phyloP scores from a whole-genome alignment of 2,329 filamentous ascomycete species.

The Magnaporthiopsis rhizophila region DNA sequence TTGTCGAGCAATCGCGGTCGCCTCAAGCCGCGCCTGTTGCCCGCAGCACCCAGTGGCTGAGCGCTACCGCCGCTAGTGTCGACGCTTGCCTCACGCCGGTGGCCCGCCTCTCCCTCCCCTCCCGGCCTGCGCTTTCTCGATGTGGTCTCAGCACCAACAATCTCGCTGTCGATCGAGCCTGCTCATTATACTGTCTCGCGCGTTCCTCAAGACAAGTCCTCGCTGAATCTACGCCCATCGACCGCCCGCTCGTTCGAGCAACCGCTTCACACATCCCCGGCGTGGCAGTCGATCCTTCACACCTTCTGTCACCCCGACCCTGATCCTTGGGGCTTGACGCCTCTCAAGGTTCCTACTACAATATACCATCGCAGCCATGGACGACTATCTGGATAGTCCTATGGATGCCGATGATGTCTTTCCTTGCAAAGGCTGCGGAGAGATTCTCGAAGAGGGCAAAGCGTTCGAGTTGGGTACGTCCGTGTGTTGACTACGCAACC shows the following conservation, averaged over 20 bases:
- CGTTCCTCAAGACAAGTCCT: not conserved
- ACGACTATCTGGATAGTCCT: slow-evolving; percentile 55
- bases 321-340: slow-evolving; percentile 3
- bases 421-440: slow-evolving; percentile 87
- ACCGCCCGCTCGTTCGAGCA: not conserved
- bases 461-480: slow-evolving; percentile 87
- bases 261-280: not conserved
- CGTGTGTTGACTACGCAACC: slow-evolving; percentile 1
- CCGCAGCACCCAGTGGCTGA: not conserved
- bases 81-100: slow-evolving; percentile 2
- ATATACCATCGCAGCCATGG: slow-evolving; percentile 40
- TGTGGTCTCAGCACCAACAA: not conserved
- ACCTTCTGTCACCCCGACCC: not conserved
- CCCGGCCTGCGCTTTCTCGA: not conserved
- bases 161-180: not conserved
- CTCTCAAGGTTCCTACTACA: slow-evolving; percentile 14
- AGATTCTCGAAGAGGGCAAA: slow-evolving; percentile 98
- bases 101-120: not conserved
- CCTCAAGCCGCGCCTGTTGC: not conserved
- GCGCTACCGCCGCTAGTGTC: not conserved
- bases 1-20: not conserved
- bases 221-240: not conserved
- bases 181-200: not conserved
- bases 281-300: not conserved
- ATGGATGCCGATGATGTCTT: slow-evolving; percentile 77